phyloP scores from a whole-genome alignment of 2,329 filamentous ascomycete genomes.

The Xylariaceae sp. region DNA sequence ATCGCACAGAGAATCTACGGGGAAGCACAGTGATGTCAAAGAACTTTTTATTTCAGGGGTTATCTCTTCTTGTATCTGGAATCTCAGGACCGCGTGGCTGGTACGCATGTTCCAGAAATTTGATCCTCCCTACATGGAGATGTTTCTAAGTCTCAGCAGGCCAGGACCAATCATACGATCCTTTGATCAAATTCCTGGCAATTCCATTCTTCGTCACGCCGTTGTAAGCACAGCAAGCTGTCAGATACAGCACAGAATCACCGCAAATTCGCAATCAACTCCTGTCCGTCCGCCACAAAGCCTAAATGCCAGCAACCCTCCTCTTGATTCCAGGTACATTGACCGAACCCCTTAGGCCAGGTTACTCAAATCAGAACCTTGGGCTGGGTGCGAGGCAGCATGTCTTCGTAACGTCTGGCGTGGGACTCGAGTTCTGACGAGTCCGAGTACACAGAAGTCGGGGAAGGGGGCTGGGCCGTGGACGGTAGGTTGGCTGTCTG shows the following conservation, averaged over 20 bases:
- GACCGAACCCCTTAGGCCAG: neutral
- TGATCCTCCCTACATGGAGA: neutral
- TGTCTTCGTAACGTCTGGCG: constrained; percentile 53
- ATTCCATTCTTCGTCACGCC: constrained; percentile 1
- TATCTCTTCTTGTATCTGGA: neutral
- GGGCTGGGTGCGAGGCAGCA: constrained; percentile 49
- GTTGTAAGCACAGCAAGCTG: neutral
- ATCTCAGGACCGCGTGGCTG: constrained; percentile 1
- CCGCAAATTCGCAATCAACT: neutral
- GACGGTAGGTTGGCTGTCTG: neutral
- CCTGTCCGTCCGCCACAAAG: neutral
- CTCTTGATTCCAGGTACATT: neutral
- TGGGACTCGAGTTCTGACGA: constrained; percentile 44
- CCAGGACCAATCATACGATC: constrained; percentile 1
- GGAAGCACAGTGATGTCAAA: neutral
- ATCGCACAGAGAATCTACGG: neutral
- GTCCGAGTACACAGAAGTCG: constrained; percentile 21
- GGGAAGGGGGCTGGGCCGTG: constrained; percentile 16
- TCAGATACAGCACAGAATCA: neutral
- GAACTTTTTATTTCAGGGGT: constrained; percentile 1
- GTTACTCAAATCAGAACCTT: constrained; percentile 32
- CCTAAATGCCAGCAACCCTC: neutral
- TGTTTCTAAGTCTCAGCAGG: neutral
- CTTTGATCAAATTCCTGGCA: neutral
- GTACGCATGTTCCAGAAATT: neutral